Percentiles rank a stretch among this genome's conserved stretches.
Conservation (phyloP, 768 basidiomycete species). For the Cystofilobasidium macerans region DNA sequence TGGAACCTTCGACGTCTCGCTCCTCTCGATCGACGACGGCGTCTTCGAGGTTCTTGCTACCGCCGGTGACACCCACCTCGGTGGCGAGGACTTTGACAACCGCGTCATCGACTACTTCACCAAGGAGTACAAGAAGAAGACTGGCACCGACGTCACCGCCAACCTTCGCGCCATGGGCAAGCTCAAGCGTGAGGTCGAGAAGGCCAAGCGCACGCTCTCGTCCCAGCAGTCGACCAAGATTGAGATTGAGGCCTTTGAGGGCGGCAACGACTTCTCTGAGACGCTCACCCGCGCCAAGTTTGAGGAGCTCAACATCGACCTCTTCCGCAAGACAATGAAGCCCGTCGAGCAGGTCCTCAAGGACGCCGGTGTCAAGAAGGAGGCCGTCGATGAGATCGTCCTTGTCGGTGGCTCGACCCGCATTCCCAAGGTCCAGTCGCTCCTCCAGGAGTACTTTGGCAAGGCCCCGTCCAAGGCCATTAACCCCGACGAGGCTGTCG, state of each 20-base stretch:
- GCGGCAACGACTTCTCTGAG: constrained; percentile 94
- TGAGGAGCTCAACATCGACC: constrained; percentile 95
- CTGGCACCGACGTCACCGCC: constrained; percentile 65
- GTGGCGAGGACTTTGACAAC: constrained; percentile 94
- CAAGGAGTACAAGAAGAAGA: constrained; percentile 86
- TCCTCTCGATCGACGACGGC: constrained; percentile 86
- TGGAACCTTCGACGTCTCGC: constrained; percentile 97
- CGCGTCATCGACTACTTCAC: constrained; percentile 79
- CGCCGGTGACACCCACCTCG: constrained; percentile 86
- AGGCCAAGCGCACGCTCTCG: constrained; percentile 86
- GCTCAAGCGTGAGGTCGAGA: constrained; percentile 86
- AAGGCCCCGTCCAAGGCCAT: constrained; percentile 97
- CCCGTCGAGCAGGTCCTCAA: constrained; percentile 97
- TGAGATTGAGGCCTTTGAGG: constrained; percentile 92
- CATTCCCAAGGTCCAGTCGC: constrained; percentile 98
- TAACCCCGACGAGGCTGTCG: constrained; percentile 98
- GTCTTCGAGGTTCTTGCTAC: constrained; percentile 80
- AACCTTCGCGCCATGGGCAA: constrained; percentile 80
- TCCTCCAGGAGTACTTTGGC: constrained; percentile 95
- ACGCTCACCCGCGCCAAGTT: constrained; percentile 96
- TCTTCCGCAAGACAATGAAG: constrained; percentile 99
- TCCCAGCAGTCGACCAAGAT: constrained; percentile 80
- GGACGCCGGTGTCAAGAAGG: constrained; percentile 97
- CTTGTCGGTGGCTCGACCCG: constrained; percentile 96
- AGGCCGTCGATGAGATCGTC: constrained; percentile 84